These are phyloP conservation scores for Arthrocladium fulminans DNA, from an alignment of 2,329 filamentous ascomycete genomes.

Conservation along the genomic window DNA sequence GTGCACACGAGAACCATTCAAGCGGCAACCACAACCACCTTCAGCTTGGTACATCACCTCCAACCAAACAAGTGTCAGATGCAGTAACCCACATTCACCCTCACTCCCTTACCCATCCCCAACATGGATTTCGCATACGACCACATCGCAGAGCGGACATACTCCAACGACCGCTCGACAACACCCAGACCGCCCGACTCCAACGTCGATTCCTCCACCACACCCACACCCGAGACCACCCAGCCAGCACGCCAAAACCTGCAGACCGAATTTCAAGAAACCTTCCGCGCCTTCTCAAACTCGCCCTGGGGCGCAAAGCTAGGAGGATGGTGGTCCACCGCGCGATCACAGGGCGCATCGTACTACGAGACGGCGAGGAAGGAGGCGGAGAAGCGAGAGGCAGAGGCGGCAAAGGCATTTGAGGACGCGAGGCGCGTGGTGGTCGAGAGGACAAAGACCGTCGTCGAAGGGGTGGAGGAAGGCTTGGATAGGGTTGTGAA, in stretches of 20 bases:
- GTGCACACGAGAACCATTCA: no score
- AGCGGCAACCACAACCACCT: no score
- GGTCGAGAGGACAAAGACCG: constrained; percentile 37
- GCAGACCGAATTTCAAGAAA: constrained; percentile 85
- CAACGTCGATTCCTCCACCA: constrained; percentile 31
- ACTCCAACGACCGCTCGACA: constrained; percentile 45
- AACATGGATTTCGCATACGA: constrained; percentile 95
- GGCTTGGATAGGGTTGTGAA: constrained; percentile 6
- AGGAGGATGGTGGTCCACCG: constrained; percentile 78
- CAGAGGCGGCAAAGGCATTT: constrained; percentile 74
- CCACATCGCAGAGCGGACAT: constrained; percentile 79
- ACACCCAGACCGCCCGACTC: constrained; percentile 27
- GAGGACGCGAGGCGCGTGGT: constrained; percentile 60
- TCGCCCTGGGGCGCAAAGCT: constrained; percentile 86
- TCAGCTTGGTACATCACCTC: no score
- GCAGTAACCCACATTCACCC: not conserved
- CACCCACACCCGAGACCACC: constrained; percentile 18
- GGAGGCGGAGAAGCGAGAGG: constrained; percentile 68
- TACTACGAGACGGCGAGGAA: constrained; percentile 77
- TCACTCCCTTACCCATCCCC: not conserved
- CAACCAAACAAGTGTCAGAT: no score
- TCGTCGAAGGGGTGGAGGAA: constrained; percentile 4
- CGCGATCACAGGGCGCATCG: constrained; percentile 89
- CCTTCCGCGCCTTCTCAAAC: constrained; percentile 83
- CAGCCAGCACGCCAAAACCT: constrained; percentile 45